Evolutionary conservation across 495 filamentous ascomycete species (phyloP).

Genomic region (Immersiella caudata): DNA sequence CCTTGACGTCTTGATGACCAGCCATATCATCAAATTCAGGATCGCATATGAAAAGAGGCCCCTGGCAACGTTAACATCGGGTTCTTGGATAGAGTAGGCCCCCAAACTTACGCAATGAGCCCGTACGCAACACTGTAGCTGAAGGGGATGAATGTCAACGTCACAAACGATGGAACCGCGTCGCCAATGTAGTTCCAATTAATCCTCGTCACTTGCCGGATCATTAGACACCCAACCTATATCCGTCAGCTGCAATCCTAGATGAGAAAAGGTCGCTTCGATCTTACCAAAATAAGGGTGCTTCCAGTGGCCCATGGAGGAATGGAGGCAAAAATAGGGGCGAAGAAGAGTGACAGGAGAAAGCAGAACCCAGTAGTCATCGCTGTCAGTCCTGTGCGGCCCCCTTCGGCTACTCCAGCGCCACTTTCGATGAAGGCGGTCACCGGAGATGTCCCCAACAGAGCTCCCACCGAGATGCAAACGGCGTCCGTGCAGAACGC

Average conservation of each 20-base stretch:
- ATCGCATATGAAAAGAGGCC: slow-evolving; percentile 73
- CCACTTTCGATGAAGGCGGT: slow-evolving; percentile 84
- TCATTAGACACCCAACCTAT: slow-evolving; percentile 60
- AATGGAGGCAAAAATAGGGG: slow-evolving; percentile 80
- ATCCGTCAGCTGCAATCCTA: background rate
- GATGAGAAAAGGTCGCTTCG: background rate
- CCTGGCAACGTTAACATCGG: slow-evolving; percentile 17
- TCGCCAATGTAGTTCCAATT: slow-evolving; percentile 65
- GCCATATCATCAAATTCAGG: slow-evolving; percentile 67
- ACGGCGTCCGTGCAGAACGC: slow-evolving; percentile 68
- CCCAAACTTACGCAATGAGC: slow-evolving; percentile 63
- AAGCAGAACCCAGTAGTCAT: slow-evolving; percentile 74
- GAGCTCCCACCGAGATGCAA: slow-evolving; percentile 76
- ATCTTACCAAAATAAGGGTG: slow-evolving; percentile 71
- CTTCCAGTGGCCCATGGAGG: slow-evolving; percentile 84
- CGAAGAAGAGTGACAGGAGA: slow-evolving; percentile 78
- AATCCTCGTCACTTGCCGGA: slow-evolving; percentile 55
- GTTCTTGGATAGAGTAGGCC: background rate
- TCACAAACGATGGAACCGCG: slow-evolving; percentile 78
- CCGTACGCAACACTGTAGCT: slow-evolving; percentile 81
- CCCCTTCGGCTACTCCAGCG: slow-evolving; percentile 81
- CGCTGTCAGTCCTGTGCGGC: slow-evolving; percentile 76
- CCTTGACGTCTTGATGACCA: slow-evolving; percentile 53
- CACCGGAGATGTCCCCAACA: slow-evolving; percentile 74
- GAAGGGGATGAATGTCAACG: slow-evolving; percentile 78